Conservation (phyloP, 2,329 filamentous ascomycete species). For the Whalleya microplaca region DNA sequence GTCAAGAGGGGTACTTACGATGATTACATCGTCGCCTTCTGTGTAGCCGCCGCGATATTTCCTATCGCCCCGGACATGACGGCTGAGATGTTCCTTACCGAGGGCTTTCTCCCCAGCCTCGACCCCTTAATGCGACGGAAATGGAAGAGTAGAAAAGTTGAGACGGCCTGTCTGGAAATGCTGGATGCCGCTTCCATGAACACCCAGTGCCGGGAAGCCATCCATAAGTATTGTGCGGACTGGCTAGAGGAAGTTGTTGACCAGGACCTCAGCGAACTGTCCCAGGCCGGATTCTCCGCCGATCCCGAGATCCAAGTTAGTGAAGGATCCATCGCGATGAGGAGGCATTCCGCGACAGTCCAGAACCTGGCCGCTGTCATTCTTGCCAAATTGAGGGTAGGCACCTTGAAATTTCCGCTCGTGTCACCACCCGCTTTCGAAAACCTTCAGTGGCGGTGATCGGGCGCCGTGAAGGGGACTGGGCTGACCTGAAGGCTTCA, state of each 20-base stretch:
- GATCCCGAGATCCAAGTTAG: slow-evolving; percentile 62
- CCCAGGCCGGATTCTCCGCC: slow-evolving; percentile 51
- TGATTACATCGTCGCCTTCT: slow-evolving; percentile 89
- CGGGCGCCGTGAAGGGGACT: slow-evolving; percentile 21
- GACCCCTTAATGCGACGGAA: slow-evolving; percentile 77
- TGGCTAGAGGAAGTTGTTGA: slow-evolving; percentile 87
- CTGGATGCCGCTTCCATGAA: slow-evolving; percentile 92
- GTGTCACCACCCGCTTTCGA: slow-evolving; percentile 23
- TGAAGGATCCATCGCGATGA: slow-evolving; percentile 62
- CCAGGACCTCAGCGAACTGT: slow-evolving; percentile 64
- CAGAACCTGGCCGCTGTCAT: slow-evolving; percentile 73
- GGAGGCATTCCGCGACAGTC: slow-evolving; percentile 63
- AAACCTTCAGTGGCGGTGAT: slow-evolving; percentile 33
- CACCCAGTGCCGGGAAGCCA: slow-evolving; percentile 76
- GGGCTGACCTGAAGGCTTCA: slow-evolving; percentile 46
- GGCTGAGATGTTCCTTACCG: slow-evolving; percentile 79
- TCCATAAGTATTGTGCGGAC: slow-evolving; percentile 80
- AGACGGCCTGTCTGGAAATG: slow-evolving; percentile 84
- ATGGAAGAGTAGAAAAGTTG: slow-evolving; percentile 83
- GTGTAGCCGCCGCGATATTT: slow-evolving; percentile 86
- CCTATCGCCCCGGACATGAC: slow-evolving; percentile 79
- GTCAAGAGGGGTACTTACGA: slow-evolving; percentile 79
- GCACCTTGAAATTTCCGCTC: slow-evolving; percentile 43
- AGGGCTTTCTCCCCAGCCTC: slow-evolving; percentile 81
- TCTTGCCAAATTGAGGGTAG: slow-evolving; percentile 70